Evolutionary conservation across 1,284 basidiomycete species (phyloP).

Genomic region (Cryptococcus depauperatus): DNA sequence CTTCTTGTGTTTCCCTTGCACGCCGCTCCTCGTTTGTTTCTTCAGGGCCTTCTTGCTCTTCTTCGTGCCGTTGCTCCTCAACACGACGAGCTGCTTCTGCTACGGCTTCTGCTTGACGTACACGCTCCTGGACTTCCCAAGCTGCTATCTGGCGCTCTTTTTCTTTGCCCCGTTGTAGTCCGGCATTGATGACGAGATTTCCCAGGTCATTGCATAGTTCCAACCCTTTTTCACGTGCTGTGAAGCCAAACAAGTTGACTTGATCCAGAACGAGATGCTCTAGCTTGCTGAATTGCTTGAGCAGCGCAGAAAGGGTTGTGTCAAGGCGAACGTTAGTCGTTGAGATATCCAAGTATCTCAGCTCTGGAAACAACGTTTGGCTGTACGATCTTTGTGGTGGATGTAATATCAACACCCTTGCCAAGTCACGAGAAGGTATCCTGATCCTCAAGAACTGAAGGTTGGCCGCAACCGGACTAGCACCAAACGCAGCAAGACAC

Average conservation of each 20-base stretch:
- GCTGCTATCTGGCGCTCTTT: slow-evolving; percentile 37
- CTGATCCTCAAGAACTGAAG: slow-evolving; percentile 43
- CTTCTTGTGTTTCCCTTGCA: slow-evolving; percentile 15
- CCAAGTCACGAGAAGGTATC: slow-evolving; percentile 42
- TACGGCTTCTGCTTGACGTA: slow-evolving; percentile 24
- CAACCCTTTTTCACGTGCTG: slow-evolving; percentile 36
- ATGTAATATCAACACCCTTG: slow-evolving; percentile 30
- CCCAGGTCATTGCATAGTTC: slow-evolving; percentile 40
- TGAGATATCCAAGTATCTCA: slow-evolving; percentile 45
- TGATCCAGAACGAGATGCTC: slow-evolving; percentile 45
- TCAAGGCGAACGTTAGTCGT: slow-evolving; percentile 46
- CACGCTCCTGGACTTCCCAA: slow-evolving; percentile 36
- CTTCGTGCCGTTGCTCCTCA: slow-evolving; percentile 11
- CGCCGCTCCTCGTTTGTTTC: slow-evolving; percentile 10
- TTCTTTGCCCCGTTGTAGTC: slow-evolving; percentile 40
- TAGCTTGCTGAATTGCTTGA: slow-evolving; percentile 29
- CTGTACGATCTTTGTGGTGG: slow-evolving; percentile 6
- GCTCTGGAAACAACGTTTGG: slow-evolving; percentile 29
- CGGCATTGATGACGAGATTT: slow-evolving; percentile 31
- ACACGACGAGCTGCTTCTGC: slow-evolving; percentile 16
- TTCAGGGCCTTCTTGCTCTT: slow-evolving; percentile 11
- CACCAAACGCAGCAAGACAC: slow-evolving; percentile 41
- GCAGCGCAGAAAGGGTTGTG: slow-evolving; percentile 31
- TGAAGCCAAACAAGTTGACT: slow-evolving; percentile 45
- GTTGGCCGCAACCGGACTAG: slow-evolving; percentile 33